These are phyloP conservation scores for Tilletia indica DNA, from an alignment of 1,284 basidiomycete genomes.

Conservation along the genomic window DNA sequence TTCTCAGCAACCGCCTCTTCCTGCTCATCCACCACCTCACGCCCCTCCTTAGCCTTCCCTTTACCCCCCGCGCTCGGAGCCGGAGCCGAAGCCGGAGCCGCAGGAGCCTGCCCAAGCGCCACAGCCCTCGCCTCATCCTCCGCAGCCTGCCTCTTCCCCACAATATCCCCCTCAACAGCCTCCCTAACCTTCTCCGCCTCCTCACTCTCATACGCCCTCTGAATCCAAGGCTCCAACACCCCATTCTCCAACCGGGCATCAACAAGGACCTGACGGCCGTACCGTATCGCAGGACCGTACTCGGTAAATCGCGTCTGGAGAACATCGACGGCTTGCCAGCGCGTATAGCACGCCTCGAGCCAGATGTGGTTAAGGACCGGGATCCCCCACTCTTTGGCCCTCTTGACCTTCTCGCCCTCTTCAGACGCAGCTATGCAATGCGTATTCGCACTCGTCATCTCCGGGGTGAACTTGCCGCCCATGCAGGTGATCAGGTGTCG, in stretches of 20 bases:
- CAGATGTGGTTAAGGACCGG: conserved; percentile 83
- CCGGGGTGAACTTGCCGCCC: conserved; percentile 76
- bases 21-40: neutral
- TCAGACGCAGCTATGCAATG: conserved; percentile 79
- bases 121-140: neutral
- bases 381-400: conserved; percentile 75
- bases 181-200: neutral
- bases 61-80: neutral
- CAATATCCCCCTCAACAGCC: neutral
- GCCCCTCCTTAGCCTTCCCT: neutral
- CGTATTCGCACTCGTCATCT: conserved; percentile 69
- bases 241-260: conserved; percentile 8
- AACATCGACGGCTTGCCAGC: conserved; percentile 62
- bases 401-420: conserved; percentile 70
- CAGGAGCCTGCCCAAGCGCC: neutral
- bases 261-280: conserved; percentile 2
- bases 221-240: conserved; percentile 5
- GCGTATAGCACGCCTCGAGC: conserved; percentile 80
- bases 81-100: too few species aligned
- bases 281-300: conserved; percentile 3
- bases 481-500: conserved; percentile 74
- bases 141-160: neutral
- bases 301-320: conserved; percentile 8
- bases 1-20: neutral
- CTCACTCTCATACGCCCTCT: neutral